These are phyloP conservation scores for Aspergillus unguis DNA, from an alignment of 2,329 filamentous ascomycete genomes.

Conservation along the genomic window DNA sequence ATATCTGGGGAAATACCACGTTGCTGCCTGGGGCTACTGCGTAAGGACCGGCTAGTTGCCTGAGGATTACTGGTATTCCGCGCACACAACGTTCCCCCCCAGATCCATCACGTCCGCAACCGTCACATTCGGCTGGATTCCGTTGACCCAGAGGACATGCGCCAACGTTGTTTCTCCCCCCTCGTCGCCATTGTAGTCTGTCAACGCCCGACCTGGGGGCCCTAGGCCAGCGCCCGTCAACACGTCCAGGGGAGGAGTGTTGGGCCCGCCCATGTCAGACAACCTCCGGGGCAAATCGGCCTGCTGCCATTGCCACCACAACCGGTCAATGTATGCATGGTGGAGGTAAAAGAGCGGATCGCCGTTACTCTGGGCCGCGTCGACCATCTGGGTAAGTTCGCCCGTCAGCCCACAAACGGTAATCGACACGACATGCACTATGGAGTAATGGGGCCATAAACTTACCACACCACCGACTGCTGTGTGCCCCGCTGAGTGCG, in stretches of 20 bases:
- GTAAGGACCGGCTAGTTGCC: too few species aligned
- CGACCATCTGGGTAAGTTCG: conserved; percentile 1
- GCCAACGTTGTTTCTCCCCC: conserved; percentile 2
- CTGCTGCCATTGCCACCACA: conserved; percentile 11
- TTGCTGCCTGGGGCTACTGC: neutral
- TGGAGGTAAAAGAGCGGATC: conserved; percentile 10
- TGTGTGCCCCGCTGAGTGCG: conserved; percentile 6
- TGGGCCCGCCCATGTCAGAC: conserved; percentile 3
- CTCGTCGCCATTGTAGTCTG: conserved; percentile 3
- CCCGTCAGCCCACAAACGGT: neutral
- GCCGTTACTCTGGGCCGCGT: conserved; percentile 3
- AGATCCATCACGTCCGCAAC: conserved; percentile 10
- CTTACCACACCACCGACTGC: conserved; percentile 7
- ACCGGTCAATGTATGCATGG: conserved; percentile 8
- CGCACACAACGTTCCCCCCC: conserved; percentile 3
- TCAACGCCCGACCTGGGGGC: neutral
- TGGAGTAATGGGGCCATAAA: too few species aligned
- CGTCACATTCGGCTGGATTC: conserved; percentile 4
- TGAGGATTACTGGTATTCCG: neutral
- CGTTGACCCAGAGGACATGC: conserved; percentile 7
- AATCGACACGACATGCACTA: neutral
- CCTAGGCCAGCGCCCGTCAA: neutral
- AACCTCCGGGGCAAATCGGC: neutral
- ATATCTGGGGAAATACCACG: neutral
- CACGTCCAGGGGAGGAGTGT: neutral